Evolutionary conservation across 352 stramenopile genomes (phyloP), one percentile per base, ranked within the genome.

Genomic region (Phytophthora macrochlamydospora): DNA sequence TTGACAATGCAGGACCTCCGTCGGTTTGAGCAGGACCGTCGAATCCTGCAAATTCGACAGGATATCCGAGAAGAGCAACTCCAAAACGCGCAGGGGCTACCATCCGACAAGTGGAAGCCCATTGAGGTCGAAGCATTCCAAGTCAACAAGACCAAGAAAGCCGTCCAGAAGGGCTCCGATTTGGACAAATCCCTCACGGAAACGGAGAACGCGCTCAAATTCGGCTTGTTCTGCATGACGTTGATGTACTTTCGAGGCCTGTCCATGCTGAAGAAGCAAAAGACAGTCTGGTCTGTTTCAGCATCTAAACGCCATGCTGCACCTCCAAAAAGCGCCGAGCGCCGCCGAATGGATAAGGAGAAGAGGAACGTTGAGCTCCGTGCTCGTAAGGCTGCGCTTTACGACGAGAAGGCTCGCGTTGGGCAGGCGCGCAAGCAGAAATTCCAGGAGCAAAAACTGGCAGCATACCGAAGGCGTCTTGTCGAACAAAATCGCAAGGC

Each of bases 201-300:
- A 59, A 96, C 93, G 13, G 94, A 99, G 74, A 83, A 83, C 13
- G 97, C 89, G n/a, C 82, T 99, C n/a, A 97, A 95, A 32, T 98
- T 98, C 65, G 96, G 93, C 9, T 67, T 99, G 18, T 99, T 99
- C 64, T 98, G 81, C 72, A 89, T 99, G 70, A 98, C 94, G 35
- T 83, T 99, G 44, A 97, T 98, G 94, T 99, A 98, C 74, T 99
- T 99, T 54, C 83, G 93, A 45, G 92, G 90, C 3, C 78, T 98
- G 53, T 91, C 90, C 11, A 62, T 97, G 55, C 74, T 98, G 11
- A 87, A 87, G 56, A 85, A 93, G 35, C 91, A 98, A 62, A 88
- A 94, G 48, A 74, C 67, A 2, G 68, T 83, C 8, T 98, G 89
- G 90, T 90, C 80, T 4, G 73, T 80, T 40, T 84, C 72, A 0